Base-by-base conservation (phyloP, 805 yeast species). In the Ogataea naganishii region DNA sequence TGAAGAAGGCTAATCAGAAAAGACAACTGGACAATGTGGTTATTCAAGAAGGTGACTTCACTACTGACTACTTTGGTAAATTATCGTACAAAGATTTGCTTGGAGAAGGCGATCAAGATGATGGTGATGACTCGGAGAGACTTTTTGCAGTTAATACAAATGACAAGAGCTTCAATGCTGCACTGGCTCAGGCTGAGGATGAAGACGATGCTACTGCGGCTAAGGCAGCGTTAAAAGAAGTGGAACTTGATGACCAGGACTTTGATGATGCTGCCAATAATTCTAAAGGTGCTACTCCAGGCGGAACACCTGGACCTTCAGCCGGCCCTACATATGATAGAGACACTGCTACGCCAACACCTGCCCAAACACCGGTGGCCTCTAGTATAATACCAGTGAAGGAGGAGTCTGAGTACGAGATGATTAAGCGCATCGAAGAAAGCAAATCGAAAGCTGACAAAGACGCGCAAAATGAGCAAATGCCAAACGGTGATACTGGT, bases 1-100 rank as follows among this genome's bases (percentile, higher is more conserved):
- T 92, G 57, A 76, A 76, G 45, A 89, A 89, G 53, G 96, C 97
- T 2, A 86, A 88, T 46, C 97, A 89, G 55, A 89, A 89, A 66
- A 68, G 94, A 46, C 86, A 86, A 46, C 68, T 89, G 44, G 97
- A 89, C 57, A 84, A 85, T 53, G 94, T 89, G 20, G 89, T 89
- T 32, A 92, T 92, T 43, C 97, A 92, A 59, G 95, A 88, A 31
- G 98, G 98, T 52, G 97, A 89, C 43, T 92, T 92, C 58, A 92
- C 97, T 0, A 94, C 98, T 0, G 98, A 94, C 52, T 92, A 88
- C 53, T 82, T 94, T 51, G 80, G 86, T 18, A 83, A 83, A 48
- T 62, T 88, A 30, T 81, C 96, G 1, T 89, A 88, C 5, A 70
- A 76, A 36, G 97, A 89, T 50, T 60, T 89, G 38, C 69, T 89